Percentiles rank a stretch among this genome's conserved stretches.
These are phyloP conservation scores for Aspergillus sclerotiicarbonarius DNA, from an alignment of 495 filamentous ascomycete genomes.

Conservation along the genomic window DNA sequence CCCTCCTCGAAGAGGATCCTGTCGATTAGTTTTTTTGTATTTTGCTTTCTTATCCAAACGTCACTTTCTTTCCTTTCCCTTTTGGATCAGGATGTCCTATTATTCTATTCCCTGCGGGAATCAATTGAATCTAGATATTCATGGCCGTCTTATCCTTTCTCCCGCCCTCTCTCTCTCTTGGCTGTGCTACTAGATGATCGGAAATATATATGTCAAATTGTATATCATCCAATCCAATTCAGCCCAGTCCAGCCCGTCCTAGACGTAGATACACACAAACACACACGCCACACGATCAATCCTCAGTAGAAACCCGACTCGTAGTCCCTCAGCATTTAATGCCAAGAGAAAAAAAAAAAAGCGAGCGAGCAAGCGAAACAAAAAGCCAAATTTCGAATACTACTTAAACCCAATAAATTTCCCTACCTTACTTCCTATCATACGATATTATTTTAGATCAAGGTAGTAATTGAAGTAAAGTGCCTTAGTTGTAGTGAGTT, in stretches of 20 bases:
- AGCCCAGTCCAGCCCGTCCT: neutral
- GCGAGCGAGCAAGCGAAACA: no score
- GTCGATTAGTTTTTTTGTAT: constrained; percentile 45
- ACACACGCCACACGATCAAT: neutral
- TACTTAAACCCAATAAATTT: no score
- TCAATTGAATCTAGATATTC: constrained; percentile 9
- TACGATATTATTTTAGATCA: no score
- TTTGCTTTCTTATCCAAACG: constrained; percentile 14
- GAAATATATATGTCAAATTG: constrained; percentile 1
- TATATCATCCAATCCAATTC: neutral
- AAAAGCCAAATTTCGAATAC: no score
- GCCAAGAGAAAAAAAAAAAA: no score
- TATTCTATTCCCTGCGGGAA: constrained; percentile 10
- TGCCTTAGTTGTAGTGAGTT: no score
- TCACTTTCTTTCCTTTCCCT: constrained; percentile 9
- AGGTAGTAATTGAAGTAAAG: no score
- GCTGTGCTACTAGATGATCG: constrained; percentile 8
- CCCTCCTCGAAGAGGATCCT: constrained; percentile 80
- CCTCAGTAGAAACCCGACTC: neutral
- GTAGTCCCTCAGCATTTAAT: no score
- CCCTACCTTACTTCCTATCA: no score
- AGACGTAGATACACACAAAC: neutral
- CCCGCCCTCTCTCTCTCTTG: constrained; percentile 1
- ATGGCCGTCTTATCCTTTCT: neutral
- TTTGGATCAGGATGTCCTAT: neutral